Base-by-base conservation (phyloP, 1,139 yeast genomes). In the Taphrina wiesneri region DNA sequence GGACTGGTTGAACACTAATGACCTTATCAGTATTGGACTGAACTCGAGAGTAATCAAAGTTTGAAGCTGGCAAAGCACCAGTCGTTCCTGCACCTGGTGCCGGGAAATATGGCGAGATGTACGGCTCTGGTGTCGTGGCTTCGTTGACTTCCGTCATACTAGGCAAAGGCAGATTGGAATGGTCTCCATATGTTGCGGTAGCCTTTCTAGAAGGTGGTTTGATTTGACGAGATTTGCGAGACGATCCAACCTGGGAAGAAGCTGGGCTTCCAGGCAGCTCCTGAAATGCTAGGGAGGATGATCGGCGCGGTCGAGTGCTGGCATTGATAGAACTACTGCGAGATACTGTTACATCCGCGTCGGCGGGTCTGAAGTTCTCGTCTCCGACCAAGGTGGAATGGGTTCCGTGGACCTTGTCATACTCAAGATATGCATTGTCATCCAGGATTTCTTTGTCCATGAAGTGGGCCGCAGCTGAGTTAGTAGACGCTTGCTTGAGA, bases 11-110 rank as follows among this genome's bases (percentile, higher is more conserved):
- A 1, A 39, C 41, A 3, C 23, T 54, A 6, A 11, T 11, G 15
- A 51, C 64, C 13, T 54, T 30, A 11, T 25, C 56, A 5, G 34
- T 19, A 15, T 28, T 34, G 2, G 51, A 19, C 2, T 30, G n/a
- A 0, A 34, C 21, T 17, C 25, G 46, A 4, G 36, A 54, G 49
- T 23, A 54, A 15, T 23, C 7, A 19, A 60, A 60, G 11, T 60
- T 36, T 9, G 54, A 41, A 13, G 64, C 41, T 15, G 64, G 64
- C 23, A 60, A 21, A 7, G 56, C 56, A 7, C 64, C 64, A 6
- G 64, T 60, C 9, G 64, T 60, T n/a, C 64, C 64, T 7, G 64
- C 64, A 13, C 64, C 64, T 1, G 64, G 64, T 26, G 64, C 64
- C 6, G 64, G 64, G 32, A 60, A 60, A 26, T 60, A 60, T 21